Base-by-base conservation (phyloP, 2,329 filamentous ascomycete species). In the Alternaria atra region DNA sequence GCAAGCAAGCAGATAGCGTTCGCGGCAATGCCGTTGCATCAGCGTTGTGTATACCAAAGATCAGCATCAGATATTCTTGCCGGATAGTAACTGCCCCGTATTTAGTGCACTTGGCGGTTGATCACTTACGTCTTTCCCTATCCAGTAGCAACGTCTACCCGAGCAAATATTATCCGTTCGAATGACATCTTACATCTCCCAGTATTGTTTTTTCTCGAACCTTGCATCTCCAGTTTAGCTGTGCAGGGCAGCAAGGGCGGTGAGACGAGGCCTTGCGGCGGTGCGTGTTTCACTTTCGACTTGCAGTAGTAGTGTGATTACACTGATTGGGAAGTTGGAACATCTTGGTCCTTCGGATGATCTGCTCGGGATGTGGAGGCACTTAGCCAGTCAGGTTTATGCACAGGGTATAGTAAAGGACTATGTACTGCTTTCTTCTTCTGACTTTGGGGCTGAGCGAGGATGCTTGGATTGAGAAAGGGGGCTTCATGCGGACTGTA, bases 31-130 rank as follows among this genome's bases (percentile, higher is more conserved):
- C 46, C 46, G 30, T 37, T 50, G 46, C 20, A 50, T 35, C 17
- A 32, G 30, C 32, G 46, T 37, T 35, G 30, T 50, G 46, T 50
- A 50, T 37, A 50, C 13, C 32, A 27, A 37, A 35, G 46, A 50
- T 35, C 32, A 30, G 13, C 46, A 35, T 50, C 20, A 50, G 32
- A 50, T 35, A 27, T 50, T 34, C 23, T 32, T 50, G 30, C 35
- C 46, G 46, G 30, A 37, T 50, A n/a, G 32, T 15, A n/a, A 44
- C 20, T 25, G n/a, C 46, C 30, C 46, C 46, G 46, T 50, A 20
- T 50, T 50, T 50, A 50, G 46, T 27, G 46, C 32, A 25, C 46
- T 50, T 50, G 46, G 30, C 46, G 32, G 46, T 23, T 50, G 46
- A 50, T 50, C 30, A 35, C 32, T 25, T 37, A 8, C 32, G 8